Evolutionary conservation across 345 rosid genomes (phyloP), one percentile per base, ranked within the genome.

Genomic region (Bruguiera gymnorhiza): DNA sequence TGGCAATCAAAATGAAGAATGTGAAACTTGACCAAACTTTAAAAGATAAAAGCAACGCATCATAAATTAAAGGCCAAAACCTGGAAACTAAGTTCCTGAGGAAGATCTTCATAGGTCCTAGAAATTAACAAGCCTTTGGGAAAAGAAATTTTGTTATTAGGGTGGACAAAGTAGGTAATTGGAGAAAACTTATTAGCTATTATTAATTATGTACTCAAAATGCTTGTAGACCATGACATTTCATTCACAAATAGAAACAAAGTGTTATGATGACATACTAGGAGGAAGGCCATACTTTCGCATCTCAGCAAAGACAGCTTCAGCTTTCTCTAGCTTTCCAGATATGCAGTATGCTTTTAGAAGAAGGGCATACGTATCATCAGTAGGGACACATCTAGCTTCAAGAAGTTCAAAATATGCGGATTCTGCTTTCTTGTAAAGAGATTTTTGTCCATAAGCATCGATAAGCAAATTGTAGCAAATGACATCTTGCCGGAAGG

Each of bases 401-500:
- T 89, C 91, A 63, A 84, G 78, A 80, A 93, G 96, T 56, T 86
- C 86, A 62, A 91, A 81, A 76, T 91, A 93, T 9, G 78, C 75
- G 21, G 79, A 76, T 75, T 93, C 97, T 0, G 93, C 94, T 72
- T 91, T 88, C 79, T 85, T 81, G 78, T 76, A 71, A 43, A 69
- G 80, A n/a, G 84, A 80, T 66, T 87, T 86, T 68, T 78, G 88
- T 55, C 96, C 97, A n/a, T 89, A 91, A 27, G 94, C 89, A 73
- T 93, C 98, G 70, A 93, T 88, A 59, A 93, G 89, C 75, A 93
- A 74, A 83, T 93, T 93, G 94, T 83, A 91, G 81, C 89, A 85
- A 63, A 93, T 82, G 19, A 93, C 91, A 78, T 91, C 97, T 63
- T 90, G 80, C 81, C 83, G 81, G 83, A 88, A 93, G 62, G 92